Evolutionary conservation across 345 rosid genomes (phyloP), one percentile per base, ranked within the genome.

Genomic region (Euphorbia pulcherrima): DNA sequence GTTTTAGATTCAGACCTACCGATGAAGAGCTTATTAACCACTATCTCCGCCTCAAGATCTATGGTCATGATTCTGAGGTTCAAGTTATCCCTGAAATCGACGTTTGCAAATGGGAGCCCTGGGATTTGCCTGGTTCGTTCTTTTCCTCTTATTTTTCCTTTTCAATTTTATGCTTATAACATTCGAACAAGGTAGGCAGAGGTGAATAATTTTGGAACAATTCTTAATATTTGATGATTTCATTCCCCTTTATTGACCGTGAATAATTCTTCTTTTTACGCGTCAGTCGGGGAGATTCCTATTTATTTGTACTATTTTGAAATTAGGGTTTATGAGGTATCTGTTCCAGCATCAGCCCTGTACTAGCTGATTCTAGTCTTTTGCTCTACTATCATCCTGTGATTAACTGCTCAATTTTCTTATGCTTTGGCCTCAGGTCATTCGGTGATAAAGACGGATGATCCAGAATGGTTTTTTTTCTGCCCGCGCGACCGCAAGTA

Each of bases 391-490:
- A 20, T 18, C 6, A 24, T 63, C n/a, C 30, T 44, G 0, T 37
- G 11, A 28, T 18, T 8, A 9, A 33, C 23, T 5, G 8, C 27
- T 57, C 3, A 16, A 73, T 39, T 27, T 40, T 46, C 53, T 20
- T 37, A 46, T 39, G 8, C 21, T 23, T 46, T 35, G 54, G 17
- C 21, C 20, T 52, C 68, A 92, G 98, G 85, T 13, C 68, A 86
- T 5, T 90, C 98, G 30, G 86, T 92, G 61, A 90, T 92, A 37
- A 90, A 87, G 80, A 83, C 89, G 0, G 94, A 83, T 62, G 98
- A 93, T 82, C 90, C 74, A 8, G 98, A 92, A 78, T 92, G 98
- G 96, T 93, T 93, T 86, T 93, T 93, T 80, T 93, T 90, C 79
- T 90, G 92, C 66, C 96, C 96, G 13, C 84, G 90, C 10, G 97